Conservation (phyloP, 176 grass and related monocot species). For the Aegilops sharonensis region DNA sequence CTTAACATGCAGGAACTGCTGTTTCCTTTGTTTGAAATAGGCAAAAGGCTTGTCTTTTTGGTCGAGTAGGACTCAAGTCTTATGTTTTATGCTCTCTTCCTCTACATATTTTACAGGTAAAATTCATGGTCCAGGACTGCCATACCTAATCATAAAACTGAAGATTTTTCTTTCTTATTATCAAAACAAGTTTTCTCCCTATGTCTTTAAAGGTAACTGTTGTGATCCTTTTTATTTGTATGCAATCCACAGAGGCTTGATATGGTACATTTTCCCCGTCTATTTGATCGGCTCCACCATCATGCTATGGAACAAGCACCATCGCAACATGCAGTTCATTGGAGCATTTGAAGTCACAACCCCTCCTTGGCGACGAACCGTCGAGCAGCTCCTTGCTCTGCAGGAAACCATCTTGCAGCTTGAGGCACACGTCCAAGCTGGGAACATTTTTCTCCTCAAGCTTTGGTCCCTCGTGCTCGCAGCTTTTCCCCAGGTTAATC, state of each 20-base stretch:
- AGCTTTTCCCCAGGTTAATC: constrained; percentile 71
- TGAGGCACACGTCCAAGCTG: constrained; percentile 63
- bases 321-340: constrained; percentile 37
- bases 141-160: background rate
- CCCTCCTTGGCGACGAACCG: constrained; percentile 53
- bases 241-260: constrained; percentile 51
- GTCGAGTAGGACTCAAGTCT: constrained; percentile 48
- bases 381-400: constrained; percentile 61
- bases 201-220: background rate
- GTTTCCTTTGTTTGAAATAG: constrained; percentile 80
- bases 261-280: constrained; percentile 61
- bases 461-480: constrained; percentile 79
- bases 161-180: background rate
- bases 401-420: constrained; percentile 78
- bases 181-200: no score
- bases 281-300: constrained; percentile 44
- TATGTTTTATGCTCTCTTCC: constrained; percentile 59
- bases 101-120: constrained; percentile 75
- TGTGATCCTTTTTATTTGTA: background rate
- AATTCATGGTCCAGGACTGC: background rate
- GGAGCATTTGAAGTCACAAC: constrained; percentile 60
- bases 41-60: constrained; percentile 38
- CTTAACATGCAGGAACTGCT: constrained; percentile 68
- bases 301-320: constrained; percentile 77
- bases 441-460: constrained; percentile 88